These are phyloP conservation scores for Candolleomyces efflorescens DNA, from an alignment of 768 basidiomycete species.

Conservation along the genomic window DNA sequence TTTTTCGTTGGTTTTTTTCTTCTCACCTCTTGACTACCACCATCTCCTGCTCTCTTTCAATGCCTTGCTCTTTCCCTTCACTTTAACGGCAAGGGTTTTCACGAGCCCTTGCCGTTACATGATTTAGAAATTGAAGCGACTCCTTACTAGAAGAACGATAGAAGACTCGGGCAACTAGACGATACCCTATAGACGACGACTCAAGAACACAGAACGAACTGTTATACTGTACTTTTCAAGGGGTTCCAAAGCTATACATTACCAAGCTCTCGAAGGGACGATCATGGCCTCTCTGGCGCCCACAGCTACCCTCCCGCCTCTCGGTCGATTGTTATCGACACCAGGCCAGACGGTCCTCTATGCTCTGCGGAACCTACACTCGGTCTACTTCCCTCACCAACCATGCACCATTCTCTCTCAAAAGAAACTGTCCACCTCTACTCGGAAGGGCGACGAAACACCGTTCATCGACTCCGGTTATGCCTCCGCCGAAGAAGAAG, in stretches of 20 bases:
- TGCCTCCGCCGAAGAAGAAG: slow-evolving; percentile 62
- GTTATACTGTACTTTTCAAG: slow-evolving; percentile 6
- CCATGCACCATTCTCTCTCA: slow-evolving; percentile 20
- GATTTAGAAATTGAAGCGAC: slow-evolving; percentile 2
- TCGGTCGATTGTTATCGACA: slow-evolving; percentile 39
- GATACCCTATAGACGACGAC: slow-evolving; percentile 7
- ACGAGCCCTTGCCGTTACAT: slow-evolving; percentile 29
- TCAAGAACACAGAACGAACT: not conserved
- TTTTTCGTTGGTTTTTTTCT: slow-evolving; percentile 5
- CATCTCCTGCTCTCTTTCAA: not conserved
- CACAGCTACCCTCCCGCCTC: slow-evolving; percentile 52
- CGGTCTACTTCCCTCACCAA: slow-evolving; percentile 42
- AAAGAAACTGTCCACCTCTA: slow-evolving; percentile 20
- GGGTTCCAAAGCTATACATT: not conserved
- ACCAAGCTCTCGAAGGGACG: not conserved
- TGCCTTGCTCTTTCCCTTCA: slow-evolving; percentile 13
- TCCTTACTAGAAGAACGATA: slow-evolving; percentile 17
- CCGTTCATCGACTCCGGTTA: slow-evolving; percentile 70
- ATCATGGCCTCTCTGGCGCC: slow-evolving; percentile 26
- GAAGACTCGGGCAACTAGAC: slow-evolving; percentile 14
- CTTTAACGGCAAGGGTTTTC: slow-evolving; percentile 45
- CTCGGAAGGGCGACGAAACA: slow-evolving; percentile 1
- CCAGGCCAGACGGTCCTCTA: slow-evolving; percentile 37
- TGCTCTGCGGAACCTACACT: slow-evolving; percentile 37
- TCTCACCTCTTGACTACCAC: slow-evolving; percentile 10